A percentile compares a stretch with the other conserved stretches of the same genome.
Conservation (phyloP, 2,329 filamentous ascomycete species). For the Blumeriella jaapii region DNA sequence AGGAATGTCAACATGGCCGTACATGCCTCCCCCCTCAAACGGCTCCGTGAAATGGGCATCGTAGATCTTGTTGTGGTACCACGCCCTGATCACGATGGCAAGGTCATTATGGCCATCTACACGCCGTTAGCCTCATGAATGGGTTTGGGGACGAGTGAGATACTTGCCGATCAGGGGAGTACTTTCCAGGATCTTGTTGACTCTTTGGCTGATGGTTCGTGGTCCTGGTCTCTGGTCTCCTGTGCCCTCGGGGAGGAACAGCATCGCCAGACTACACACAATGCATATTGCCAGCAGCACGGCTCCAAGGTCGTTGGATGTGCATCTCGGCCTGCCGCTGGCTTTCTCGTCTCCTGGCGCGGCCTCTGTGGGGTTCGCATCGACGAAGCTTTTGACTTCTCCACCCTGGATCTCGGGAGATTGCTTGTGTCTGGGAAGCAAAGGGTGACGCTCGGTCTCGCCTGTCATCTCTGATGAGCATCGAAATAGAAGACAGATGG, state of each 20-base stretch:
- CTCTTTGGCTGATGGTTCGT: conserved; percentile 27
- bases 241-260: conserved; percentile 7
- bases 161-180: conserved; percentile 36
- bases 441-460: conserved; percentile 22
- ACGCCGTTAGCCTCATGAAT: too few relatives aligned
- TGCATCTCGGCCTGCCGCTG: neutral
- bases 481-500: too few relatives aligned
- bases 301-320: conserved; percentile 2
- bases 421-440: conserved; percentile 20
- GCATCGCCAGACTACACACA: conserved; percentile 9
- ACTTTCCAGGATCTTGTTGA: conserved; percentile 32
- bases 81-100: conserved; percentile 55
- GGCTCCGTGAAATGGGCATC: conserved; percentile 57
- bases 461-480: conserved; percentile 14
- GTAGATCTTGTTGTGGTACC: conserved; percentile 71
- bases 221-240: conserved; percentile 10
- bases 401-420: conserved; percentile 23
- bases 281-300: conserved; percentile 12
- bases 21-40: conserved; percentile 60
- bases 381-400: conserved; percentile 17
- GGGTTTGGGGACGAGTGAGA: conserved; percentile 2
- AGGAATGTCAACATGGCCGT: conserved; percentile 66
- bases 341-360: neutral
- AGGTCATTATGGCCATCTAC: conserved; percentile 86
- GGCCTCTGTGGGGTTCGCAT: conserved; percentile 1